These are phyloP conservation scores for Spergularia marina DNA, from an alignment of 148 eudicot species.

Conservation along the genomic window DNA sequence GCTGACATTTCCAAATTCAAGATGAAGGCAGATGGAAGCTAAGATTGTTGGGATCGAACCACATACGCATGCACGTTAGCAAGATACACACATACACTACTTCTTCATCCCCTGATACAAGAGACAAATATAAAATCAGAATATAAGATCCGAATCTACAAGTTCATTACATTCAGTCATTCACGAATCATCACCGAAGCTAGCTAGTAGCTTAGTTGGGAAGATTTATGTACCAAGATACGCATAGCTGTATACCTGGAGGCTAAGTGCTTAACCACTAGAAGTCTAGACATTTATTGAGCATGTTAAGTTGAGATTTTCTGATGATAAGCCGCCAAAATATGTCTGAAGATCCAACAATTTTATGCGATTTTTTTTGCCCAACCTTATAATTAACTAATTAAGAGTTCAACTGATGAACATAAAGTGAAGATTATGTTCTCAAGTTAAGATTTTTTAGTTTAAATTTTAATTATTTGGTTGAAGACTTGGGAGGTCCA, in stretches of 20 bases:
- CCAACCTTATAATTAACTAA: not conserved
- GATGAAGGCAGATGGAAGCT: no score
- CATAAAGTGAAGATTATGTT: not conserved
- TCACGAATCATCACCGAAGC: not conserved
- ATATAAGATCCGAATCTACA: constrained; percentile 1
- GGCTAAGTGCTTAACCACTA: constrained; percentile 19
- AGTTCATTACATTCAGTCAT: not conserved
- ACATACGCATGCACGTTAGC: not conserved
- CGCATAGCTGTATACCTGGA: not conserved
- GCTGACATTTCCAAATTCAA: no score
- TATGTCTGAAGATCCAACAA: not conserved
- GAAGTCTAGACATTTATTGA: not conserved
- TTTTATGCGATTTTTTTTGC: constrained; percentile 12
- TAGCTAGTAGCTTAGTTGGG: not conserved
- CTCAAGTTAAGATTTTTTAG: not conserved
- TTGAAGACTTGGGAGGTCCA: no score
- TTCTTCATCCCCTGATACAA: not conserved
- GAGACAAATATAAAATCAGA: constrained; percentile 23
- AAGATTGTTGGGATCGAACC: not conserved
- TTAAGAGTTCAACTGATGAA: not conserved
- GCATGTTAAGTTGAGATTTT: not conserved
- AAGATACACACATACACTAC: not conserved
- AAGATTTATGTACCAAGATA: constrained; percentile 22
- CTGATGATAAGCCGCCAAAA: constrained; percentile 1
- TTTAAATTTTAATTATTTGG: no score